Evolutionary conservation across 2,329 filamentous ascomycete genomes (phyloP).

Genomic region (Nigrospora sphaerica): DNA sequence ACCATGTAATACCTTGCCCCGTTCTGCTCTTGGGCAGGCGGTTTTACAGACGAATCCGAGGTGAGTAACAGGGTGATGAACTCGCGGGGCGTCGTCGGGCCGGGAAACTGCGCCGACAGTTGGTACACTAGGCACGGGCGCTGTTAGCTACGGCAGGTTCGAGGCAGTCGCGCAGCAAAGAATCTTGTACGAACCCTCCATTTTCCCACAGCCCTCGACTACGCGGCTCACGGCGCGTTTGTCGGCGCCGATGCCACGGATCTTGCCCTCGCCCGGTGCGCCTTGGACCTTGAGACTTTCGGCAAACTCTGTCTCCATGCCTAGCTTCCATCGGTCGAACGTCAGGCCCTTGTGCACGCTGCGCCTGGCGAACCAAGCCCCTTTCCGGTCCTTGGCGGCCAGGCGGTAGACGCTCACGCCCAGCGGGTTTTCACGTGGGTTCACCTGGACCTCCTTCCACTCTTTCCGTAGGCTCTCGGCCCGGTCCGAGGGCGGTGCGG

Average conservation of each 20-base stretch:
- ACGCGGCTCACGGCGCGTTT: slow-evolving; percentile 58
- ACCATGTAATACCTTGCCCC: slow-evolving; percentile 72
- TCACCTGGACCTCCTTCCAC: slow-evolving; percentile 81
- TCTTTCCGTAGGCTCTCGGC: slow-evolving; percentile 60
- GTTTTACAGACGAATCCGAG: slow-evolving; percentile 45
- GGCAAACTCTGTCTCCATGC: slow-evolving; percentile 71
- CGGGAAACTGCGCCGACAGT: slow-evolving; percentile 82
- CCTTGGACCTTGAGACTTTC: slow-evolving; percentile 68
- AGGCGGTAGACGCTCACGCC: slow-evolving; percentile 76
- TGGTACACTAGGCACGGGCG: slow-evolving; percentile 57
- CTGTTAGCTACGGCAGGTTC: neutral
- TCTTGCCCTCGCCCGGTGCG: slow-evolving; percentile 63
- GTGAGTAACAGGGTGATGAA: slow-evolving; percentile 77
- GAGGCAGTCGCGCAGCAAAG: slow-evolving; percentile 6
- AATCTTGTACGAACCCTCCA: slow-evolving; percentile 44
- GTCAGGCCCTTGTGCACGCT: slow-evolving; percentile 74
- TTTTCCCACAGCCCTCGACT: slow-evolving; percentile 50
- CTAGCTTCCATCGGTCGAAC: slow-evolving; percentile 71
- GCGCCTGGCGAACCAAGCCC: slow-evolving; percentile 81
- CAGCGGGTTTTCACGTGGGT: slow-evolving; percentile 65
- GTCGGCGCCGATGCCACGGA: slow-evolving; percentile 82
- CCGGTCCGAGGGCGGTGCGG: slow-evolving; percentile 43
- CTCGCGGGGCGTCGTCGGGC: slow-evolving; percentile 79
- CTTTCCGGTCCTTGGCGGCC: slow-evolving; percentile 69
- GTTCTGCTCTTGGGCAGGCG: slow-evolving; percentile 14